Conservation (phyloP, 805 yeast genomes). For the Candida insectalens region DNA sequence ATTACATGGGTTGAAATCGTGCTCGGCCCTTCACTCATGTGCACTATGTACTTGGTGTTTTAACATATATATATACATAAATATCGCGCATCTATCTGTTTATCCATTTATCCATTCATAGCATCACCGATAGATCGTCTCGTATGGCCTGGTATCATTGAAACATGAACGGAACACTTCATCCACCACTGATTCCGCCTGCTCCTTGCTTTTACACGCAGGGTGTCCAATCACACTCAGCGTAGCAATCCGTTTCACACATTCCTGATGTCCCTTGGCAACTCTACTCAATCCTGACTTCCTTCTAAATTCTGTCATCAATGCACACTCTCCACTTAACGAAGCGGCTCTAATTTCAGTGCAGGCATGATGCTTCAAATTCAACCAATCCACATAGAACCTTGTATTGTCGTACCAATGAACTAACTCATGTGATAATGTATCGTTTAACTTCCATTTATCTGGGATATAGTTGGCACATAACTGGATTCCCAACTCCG, state of each 20-base stretch:
- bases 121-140: slow-evolving; percentile 65
- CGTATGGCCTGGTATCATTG: slow-evolving; percentile 92
- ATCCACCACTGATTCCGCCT: slow-evolving; percentile 72
- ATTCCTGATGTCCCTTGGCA: slow-evolving; percentile 75
- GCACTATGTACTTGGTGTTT: slow-evolving; percentile 73
- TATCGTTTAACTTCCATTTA: slow-evolving; percentile 81
- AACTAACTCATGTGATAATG: slow-evolving; percentile 83
- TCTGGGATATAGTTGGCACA: slow-evolving; percentile 75
- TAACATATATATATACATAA: slow-evolving; percentile 17
- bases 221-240: slow-evolving; percentile 85
- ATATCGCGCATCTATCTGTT: neutral
- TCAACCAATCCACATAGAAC: slow-evolving; percentile 78
- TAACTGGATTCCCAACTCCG: slow-evolving; percentile 73
- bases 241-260: slow-evolving; percentile 83
- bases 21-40: slow-evolving; percentile 81
- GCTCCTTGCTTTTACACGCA: slow-evolving; percentile 56
- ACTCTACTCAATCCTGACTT: slow-evolving; percentile 17
- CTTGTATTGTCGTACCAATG: slow-evolving; percentile 89
- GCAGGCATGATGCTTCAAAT: slow-evolving; percentile 91
- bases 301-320: slow-evolving; percentile 66
- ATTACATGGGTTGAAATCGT: slow-evolving; percentile 90
- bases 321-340: slow-evolving; percentile 90
- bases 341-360: slow-evolving; percentile 92
- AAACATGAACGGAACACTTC: slow-evolving; percentile 92
- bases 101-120: neutral